Evolutionary conservation across 208 protist species (phyloP), one percentile per base, ranked within the genome.

Genomic region (Porcisia deanei): DNA sequence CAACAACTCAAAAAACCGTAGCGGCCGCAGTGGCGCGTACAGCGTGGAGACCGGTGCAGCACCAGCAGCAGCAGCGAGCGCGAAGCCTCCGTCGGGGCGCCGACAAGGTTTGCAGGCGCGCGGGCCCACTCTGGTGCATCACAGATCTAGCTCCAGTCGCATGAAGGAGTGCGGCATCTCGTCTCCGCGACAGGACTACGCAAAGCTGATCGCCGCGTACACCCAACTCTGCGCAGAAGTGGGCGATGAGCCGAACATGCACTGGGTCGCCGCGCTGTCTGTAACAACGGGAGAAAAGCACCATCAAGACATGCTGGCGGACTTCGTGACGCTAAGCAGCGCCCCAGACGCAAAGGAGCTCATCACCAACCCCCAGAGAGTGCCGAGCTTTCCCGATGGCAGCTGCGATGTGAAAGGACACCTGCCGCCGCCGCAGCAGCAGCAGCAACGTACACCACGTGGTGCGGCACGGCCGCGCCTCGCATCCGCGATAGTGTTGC

Each of bases 181-280:
- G 18, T 65, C 57, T 12, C 39, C 59, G 52, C 57, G 63, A 68
- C 59, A 59, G 0, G 73, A 80, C 57, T 60, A 81, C 58, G 79
- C 79, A 14, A 89, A 90, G 60, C 71, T 83, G 22, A 68, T 88
- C 25, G 72, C 80, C 57, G 55, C 64, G 12, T 96, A 94, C 72
- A 70, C 87, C 25, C 67, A 72, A 47, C 68, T 92, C 14, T 96
- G 89, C 69, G 70, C 73, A 30, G 84, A 88, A 41, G 49, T 94
- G 39, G 84, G 84, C 22, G 87, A 94, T 76, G 55, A 74, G 74
- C 90, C 92, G n/a, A 82, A 89, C 54, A 70, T 76, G 45, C 77
- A 89, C 16, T 94, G 90, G 92, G 81, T 94, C 41, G 61, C 55
- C 8, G 79, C 79, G 1, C 72, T 89, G 41, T 55, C 80, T 34